Evolutionary conservation across 768 basidiomycete species (phyloP).

Genomic region (Cyclocybe aegerita): DNA sequence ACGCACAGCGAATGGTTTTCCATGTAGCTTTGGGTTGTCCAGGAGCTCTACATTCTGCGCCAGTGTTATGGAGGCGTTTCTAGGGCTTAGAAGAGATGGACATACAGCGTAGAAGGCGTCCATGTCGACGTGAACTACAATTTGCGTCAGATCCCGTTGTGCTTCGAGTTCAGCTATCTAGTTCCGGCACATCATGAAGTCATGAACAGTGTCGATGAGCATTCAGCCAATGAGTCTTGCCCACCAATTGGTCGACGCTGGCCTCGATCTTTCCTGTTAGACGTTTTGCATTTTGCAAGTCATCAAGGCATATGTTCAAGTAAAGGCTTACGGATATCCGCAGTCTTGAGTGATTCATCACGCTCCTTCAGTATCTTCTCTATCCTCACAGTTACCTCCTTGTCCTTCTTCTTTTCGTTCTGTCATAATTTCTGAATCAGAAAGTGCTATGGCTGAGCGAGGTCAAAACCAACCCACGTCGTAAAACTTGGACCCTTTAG

Average conservation of each 20-base stretch:
- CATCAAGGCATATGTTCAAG: slow-evolving; percentile 2
- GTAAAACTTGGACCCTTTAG: slow-evolving; percentile 92
- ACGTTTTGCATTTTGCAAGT: slow-evolving; percentile 10
- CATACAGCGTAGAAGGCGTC: slow-evolving; percentile 83
- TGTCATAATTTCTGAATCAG: slow-evolving; percentile 25
- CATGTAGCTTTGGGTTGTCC: slow-evolving; percentile 58
- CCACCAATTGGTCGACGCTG: slow-evolving; percentile 67
- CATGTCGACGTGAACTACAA: slow-evolving; percentile 94
- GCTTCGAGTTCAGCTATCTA: slow-evolving; percentile 73
- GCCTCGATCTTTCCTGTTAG: slow-evolving; percentile 57
- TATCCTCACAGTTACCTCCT: slow-evolving; percentile 78
- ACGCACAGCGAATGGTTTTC: slow-evolving; percentile 73
- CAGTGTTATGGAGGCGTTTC: not conserved
- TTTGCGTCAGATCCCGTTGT: slow-evolving; percentile 76
- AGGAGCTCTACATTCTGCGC: slow-evolving; percentile 67
- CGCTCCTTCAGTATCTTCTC: slow-evolving; percentile 62
- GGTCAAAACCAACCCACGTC: slow-evolving; percentile 45
- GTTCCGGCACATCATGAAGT: not conserved
- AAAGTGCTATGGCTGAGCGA: not conserved
- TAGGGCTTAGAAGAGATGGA: not conserved
- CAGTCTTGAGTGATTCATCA: slow-evolving; percentile 55
- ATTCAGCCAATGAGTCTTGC: not conserved
- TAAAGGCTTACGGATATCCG: slow-evolving; percentile 51
- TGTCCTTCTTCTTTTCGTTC: slow-evolving; percentile 91
- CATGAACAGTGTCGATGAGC: not conserved